Evolutionary conservation across 2,329 filamentous ascomycete species (phyloP).

Genomic region (Alternaria brassicae): DNA sequence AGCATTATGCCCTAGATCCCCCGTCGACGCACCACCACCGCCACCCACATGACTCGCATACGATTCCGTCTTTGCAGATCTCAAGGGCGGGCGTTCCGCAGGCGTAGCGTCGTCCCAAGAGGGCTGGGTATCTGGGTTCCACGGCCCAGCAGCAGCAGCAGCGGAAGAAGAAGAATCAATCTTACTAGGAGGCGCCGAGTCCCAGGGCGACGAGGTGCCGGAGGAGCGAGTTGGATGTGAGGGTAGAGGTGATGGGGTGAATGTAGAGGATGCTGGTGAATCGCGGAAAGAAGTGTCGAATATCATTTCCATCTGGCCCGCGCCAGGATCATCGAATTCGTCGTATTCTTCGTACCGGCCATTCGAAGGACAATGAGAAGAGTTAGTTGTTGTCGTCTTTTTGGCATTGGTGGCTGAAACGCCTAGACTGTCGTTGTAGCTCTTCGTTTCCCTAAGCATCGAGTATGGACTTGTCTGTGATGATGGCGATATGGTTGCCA

Average conservation of each 20-base stretch:
- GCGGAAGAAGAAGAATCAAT: background rate
- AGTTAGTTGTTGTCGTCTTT: background rate
- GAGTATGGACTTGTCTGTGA: conserved; percentile 30
- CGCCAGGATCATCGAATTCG: conserved; percentile 40
- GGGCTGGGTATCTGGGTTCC: conserved; percentile 7
- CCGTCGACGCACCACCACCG: no score
- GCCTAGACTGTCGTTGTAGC: conserved; percentile 49
- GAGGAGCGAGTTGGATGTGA: conserved; percentile 2
- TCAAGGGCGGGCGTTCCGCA: conserved; percentile 38
- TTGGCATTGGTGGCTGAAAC: conserved; percentile 11
- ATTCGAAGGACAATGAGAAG: conserved; percentile 17
- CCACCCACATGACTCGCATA: background rate
- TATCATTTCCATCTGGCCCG: conserved; percentile 50
- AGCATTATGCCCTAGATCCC: conserved; percentile 52
- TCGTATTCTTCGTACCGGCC: conserved; percentile 45
- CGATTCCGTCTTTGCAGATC: conserved; percentile 39
- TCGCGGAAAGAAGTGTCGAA: conserved; percentile 52
- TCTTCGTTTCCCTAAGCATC: conserved; percentile 51
- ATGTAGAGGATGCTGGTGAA: conserved; percentile 4
- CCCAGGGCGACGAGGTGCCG: conserved; percentile 20
- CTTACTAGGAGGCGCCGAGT: background rate
- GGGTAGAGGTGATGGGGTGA: conserved; percentile 1
- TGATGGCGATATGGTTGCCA: conserved; percentile 31
- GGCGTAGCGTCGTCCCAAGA: conserved; percentile 26
- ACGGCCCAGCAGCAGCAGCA: background rate